Conservation (phyloP, 805 yeast species). For the Ogataea zsoltii region DNA sequence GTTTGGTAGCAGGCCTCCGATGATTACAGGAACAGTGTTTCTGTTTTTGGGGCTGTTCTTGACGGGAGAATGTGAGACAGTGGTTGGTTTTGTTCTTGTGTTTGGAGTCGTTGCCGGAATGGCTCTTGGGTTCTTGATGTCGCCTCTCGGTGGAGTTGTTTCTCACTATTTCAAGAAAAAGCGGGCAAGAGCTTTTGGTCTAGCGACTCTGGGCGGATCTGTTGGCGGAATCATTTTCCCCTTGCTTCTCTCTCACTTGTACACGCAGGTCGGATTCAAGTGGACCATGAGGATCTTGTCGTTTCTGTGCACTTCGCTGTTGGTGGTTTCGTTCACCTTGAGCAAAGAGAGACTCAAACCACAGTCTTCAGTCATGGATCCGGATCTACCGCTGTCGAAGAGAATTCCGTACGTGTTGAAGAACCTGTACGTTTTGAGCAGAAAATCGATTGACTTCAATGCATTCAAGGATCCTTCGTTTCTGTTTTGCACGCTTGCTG, state of each 20-base stretch:
- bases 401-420: constrained; percentile 8
- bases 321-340: constrained; percentile 31
- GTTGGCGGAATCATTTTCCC: constrained; percentile 68
- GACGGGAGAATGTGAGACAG: constrained; percentile 43
- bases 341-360: constrained; percentile 38
- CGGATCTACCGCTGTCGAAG: constrained; percentile 7
- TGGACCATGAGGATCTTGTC: constrained; percentile 61
- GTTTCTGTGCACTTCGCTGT: constrained; percentile 27
- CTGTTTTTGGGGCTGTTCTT: constrained; percentile 52
- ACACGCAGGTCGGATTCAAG: constrained; percentile 50
- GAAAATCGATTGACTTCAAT: constrained; percentile 29
- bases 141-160: constrained; percentile 47
- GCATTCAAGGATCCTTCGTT: constrained; percentile 41
- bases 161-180: constrained; percentile 46
- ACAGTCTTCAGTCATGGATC: constrained; percentile 10
- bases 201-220: constrained; percentile 55
- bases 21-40: constrained; percentile 42
- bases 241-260: constrained; percentile 46
- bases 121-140: constrained; percentile 44
- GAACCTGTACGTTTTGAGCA: constrained; percentile 16
- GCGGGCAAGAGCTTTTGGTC: constrained; percentile 39
- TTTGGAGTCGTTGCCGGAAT: constrained; percentile 42
- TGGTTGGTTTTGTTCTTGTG: constrained; percentile 43
- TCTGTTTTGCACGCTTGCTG: constrained; percentile 39
- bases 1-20: constrained; percentile 47